Percentiles rank a stretch among this genome's conserved stretches.
Conservation (phyloP, 768 basidiomycete species). For the Lactifluus piperatus region DNA sequence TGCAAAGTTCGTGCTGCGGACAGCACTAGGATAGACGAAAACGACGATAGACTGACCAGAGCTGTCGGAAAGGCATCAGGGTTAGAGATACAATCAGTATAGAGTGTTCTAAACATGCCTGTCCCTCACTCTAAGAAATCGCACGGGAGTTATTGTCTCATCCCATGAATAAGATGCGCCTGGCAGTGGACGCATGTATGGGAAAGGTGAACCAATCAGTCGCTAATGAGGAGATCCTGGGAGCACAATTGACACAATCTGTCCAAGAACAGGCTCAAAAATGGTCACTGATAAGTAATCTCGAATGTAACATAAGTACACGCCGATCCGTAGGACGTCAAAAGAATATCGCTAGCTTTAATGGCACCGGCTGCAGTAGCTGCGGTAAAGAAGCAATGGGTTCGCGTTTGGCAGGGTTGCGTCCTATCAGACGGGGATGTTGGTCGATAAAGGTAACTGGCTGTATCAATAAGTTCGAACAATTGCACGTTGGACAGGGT, state of each 20-base stretch:
- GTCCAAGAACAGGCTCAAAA: not conserved
- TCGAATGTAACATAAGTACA: not conserved
- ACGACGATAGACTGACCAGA: not conserved
- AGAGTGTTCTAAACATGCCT: not conserved
- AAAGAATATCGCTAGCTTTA: too few relatives aligned
- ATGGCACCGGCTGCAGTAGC: not conserved
- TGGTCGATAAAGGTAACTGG: too few relatives aligned
- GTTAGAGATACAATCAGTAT: not conserved
- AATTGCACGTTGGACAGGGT: too few relatives aligned
- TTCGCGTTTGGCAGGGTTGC: not conserved
- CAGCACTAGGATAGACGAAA: not conserved
- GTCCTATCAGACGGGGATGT: too few relatives aligned
- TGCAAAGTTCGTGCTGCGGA: not conserved
- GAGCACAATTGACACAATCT: not conserved
- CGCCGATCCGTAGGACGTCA: not conserved
- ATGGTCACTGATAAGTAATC: not conserved
- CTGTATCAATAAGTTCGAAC: too few relatives aligned
- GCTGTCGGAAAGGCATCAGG: not conserved
- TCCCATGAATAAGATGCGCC: not conserved
- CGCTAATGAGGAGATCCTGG: not conserved
- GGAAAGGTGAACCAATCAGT: not conserved
- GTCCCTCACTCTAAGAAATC: not conserved
- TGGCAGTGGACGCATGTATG: not conserved
- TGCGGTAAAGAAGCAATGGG: not conserved
- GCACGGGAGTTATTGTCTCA: not conserved